Evolutionary conservation across 257 asterid species (phyloP).

Genomic region (Fraxinus pennsylvanica): DNA sequence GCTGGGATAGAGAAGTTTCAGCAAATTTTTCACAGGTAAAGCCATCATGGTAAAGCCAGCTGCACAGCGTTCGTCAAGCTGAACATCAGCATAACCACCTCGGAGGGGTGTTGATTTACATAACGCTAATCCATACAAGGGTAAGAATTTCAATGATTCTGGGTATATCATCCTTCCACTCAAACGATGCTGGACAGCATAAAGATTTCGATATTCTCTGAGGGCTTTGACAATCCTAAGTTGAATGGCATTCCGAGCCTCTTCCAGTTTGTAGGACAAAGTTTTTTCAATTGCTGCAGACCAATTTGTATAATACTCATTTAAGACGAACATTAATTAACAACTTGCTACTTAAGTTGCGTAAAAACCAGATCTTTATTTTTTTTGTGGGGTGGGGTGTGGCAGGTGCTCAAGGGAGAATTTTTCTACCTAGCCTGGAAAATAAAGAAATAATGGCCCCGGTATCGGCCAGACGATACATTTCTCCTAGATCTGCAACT

Average conservation of each 20-base stretch:
- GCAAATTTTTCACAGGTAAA: conserved; percentile 64
- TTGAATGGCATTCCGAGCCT: conserved; percentile 73
- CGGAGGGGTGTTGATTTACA: conserved; percentile 78
- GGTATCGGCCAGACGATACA: conserved; percentile 93
- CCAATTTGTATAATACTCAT: conserved; percentile 21
- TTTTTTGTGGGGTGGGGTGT: conserved; percentile 9
- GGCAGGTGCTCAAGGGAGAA: conserved; percentile 5
- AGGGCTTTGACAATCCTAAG: conserved; percentile 84
- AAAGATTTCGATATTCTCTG: conserved; percentile 86
- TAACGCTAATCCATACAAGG: conserved; percentile 69
- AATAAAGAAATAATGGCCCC: conserved; percentile 82
- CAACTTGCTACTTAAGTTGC: not conserved
- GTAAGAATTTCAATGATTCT: conserved; percentile 72
- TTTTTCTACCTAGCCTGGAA: conserved; percentile 85
- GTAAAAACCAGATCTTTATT: not conserved
- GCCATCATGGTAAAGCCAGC: conserved; percentile 84
- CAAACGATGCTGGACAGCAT: conserved; percentile 91
- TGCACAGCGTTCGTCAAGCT: conserved; percentile 72
- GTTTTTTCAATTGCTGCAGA: conserved; percentile 94
- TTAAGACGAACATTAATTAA: conserved; percentile 5
- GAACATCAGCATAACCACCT: conserved; percentile 87
- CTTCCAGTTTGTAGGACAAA: conserved; percentile 84
- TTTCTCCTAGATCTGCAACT: conserved; percentile 83
- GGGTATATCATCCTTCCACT: conserved; percentile 91
- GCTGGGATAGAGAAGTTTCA: conserved; percentile 79